These are phyloP conservation scores for Zanthoxylum bungeanum DNA, from an alignment of 345 rosid species.

Conservation along the genomic window DNA sequence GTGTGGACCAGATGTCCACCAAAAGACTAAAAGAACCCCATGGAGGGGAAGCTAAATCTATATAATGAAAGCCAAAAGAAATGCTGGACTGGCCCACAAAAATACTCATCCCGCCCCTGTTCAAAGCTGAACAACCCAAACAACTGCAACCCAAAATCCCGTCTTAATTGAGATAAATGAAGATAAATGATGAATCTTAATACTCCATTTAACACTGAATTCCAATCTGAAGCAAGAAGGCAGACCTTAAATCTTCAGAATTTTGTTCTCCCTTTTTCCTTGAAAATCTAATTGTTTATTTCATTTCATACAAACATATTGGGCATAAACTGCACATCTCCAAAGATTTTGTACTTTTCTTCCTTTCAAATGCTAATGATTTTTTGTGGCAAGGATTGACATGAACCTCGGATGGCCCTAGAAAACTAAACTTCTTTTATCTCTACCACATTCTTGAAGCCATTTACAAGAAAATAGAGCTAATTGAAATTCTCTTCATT, in stretches of 20 bases:
- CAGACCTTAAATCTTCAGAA: neutral
- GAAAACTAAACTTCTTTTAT: neutral
- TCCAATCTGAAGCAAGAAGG: neutral
- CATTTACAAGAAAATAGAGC: neutral
- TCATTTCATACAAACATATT: neutral
- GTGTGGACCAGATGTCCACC: neutral
- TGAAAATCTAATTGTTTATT: neutral
- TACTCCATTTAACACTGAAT: neutral
- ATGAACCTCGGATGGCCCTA: too few relatives aligned
- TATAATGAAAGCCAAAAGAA: neutral
- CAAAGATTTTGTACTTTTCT: neutral
- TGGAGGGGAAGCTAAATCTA: neutral
- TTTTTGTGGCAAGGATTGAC: neutral
- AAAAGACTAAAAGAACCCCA: neutral
- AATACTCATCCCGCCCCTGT: neutral
- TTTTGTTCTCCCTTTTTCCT: neutral
- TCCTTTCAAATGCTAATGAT: neutral
- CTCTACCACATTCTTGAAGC: neutral
- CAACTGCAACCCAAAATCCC: neutral
- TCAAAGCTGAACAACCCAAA: neutral
- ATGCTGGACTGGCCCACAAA: neutral
- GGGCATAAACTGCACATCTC: neutral
- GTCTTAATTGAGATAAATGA: neutral
- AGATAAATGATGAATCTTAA: neutral
- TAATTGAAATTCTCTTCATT: neutral